A percentile compares a stretch with the other conserved stretches of the same genome.
Conservation (phyloP, 192 early-diverging fungal genomes). For the Podila verticillata region DNA sequence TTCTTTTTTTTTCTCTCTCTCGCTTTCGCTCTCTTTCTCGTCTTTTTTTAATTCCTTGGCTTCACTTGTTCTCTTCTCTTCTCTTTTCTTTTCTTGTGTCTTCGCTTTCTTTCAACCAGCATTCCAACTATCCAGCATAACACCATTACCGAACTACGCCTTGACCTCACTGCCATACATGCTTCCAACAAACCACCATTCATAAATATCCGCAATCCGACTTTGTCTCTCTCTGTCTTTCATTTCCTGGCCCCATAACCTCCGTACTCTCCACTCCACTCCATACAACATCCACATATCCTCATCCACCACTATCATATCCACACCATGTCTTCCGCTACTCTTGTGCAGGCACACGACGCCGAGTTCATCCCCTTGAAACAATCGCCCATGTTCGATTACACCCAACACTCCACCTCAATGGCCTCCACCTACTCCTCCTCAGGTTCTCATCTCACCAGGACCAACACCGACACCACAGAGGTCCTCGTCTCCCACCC, state of each 20-base stretch:
- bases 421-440: constrained; percentile 4
- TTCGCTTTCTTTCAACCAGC: neutral
- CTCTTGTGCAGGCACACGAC: neutral
- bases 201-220: too few species aligned
- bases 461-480: neutral
- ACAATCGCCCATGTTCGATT: neutral
- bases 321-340: neutral
- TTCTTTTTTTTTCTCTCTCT: neutral
- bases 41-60: neutral
- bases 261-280: too few species aligned
- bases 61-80: neutral
- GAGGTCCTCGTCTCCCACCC: constrained; percentile 29
- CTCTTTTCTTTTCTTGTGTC: neutral
- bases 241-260: neutral
- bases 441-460: neutral
- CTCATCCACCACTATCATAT: too few species aligned
- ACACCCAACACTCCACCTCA: neutral
- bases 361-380: neutral
- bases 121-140: too few species aligned
- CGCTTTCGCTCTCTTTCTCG: too few species aligned
- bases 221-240: too few species aligned
- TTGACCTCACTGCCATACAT: neutral
- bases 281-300: too few species aligned
- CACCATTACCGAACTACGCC: too few species aligned
- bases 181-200: too few species aligned